phyloP scores from a whole-genome alignment of 371 early-diverging fungal species.

The Zopfochytrium polystomum region DNA sequence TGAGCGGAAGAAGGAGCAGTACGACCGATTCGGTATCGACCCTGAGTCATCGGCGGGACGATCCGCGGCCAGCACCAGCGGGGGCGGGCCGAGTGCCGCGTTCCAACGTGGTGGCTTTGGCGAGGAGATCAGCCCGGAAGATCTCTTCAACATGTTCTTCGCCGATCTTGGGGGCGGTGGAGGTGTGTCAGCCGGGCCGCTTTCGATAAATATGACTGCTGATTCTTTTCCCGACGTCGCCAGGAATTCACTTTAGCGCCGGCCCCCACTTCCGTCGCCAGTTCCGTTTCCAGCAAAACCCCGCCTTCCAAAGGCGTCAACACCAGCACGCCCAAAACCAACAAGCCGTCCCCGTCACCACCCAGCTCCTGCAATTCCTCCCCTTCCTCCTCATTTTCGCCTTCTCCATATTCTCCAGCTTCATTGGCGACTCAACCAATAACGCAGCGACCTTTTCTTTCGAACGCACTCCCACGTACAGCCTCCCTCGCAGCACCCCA shows the following conservation, averaged over 20 bases:
- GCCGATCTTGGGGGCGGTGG: constrained; percentile 31
- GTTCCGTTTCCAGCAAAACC: constrained; percentile 38
- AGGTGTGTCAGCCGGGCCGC: neutral
- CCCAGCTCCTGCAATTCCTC: constrained; percentile 43
- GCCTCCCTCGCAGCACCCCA: constrained; percentile 8
- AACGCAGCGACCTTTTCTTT: constrained; percentile 18
- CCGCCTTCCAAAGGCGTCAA: constrained; percentile 23
- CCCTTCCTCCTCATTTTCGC: constrained; percentile 58
- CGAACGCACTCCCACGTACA: constrained; percentile 13
- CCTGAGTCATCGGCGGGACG: constrained; percentile 21
- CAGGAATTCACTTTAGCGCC: constrained; percentile 7
- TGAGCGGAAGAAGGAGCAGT: constrained; percentile 75
- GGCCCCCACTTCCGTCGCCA: constrained; percentile 28
- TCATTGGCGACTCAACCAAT: constrained; percentile 15
- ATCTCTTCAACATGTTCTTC: constrained; percentile 93
- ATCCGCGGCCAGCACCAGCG: constrained; percentile 12
- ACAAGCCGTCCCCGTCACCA: constrained; percentile 1
- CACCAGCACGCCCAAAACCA: constrained; percentile 29
- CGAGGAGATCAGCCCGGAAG: constrained; percentile 76
- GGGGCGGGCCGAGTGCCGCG: constrained; percentile 26
- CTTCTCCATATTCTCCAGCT: constrained; percentile 43
- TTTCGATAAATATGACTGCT: neutral
- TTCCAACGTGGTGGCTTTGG: constrained; percentile 33
- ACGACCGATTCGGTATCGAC: constrained; percentile 84
- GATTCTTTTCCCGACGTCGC: constrained; percentile 6